Evolutionary conservation across 805 yeast species (phyloP), one percentile per base, ranked within the genome.

Genomic region (Candida succiphila): DNA sequence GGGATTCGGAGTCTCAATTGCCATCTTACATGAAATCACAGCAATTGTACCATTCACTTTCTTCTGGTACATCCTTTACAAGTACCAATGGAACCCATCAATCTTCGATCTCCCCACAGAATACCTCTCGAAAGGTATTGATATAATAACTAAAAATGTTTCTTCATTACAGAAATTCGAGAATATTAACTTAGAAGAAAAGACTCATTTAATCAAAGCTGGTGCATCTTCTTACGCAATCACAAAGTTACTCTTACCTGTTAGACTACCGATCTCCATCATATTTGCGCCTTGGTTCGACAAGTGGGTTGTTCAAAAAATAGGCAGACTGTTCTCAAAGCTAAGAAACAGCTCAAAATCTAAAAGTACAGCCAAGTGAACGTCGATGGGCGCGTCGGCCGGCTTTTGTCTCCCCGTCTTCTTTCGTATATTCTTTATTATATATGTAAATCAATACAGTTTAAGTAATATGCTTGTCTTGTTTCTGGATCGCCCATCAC

Each of bases 31-130:
- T 40, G 78, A 72, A 43, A 47, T 68, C 31, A 60, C 75, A 0
- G 76, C 76, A 1, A 58, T 72, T 4, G 60, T 68, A 15, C 79
- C 79, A 6, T 61, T 72, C 32, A 43, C 71, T 4, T 63, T 67
- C 0, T 40, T 72, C 5, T 72, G 79, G 78, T 69, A 61, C 37
- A 37, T 58, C 4, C 59, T 69, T 40, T 69, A 70, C 44, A 58
- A 69, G 34, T 56, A 55, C 21, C 56, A 60, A 30, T 47, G 57
- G 37, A 42, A 62, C 7, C 72, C 77, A 1, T 35, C 66, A 21
- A 69, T 67, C 29, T 47, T 70, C 17, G 69, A 67, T 30, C 45
- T 71, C 15, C 75, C 78, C 0, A 51, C 61, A n/a, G 69, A 72
- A 56, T 63, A 67, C 4, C 46, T 70, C 12, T 61, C 59, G 8